These are phyloP conservation scores for Cryptococcus wingfieldii DNA, from an alignment of 1,284 basidiomycete species.

Conservation along the genomic window DNA sequence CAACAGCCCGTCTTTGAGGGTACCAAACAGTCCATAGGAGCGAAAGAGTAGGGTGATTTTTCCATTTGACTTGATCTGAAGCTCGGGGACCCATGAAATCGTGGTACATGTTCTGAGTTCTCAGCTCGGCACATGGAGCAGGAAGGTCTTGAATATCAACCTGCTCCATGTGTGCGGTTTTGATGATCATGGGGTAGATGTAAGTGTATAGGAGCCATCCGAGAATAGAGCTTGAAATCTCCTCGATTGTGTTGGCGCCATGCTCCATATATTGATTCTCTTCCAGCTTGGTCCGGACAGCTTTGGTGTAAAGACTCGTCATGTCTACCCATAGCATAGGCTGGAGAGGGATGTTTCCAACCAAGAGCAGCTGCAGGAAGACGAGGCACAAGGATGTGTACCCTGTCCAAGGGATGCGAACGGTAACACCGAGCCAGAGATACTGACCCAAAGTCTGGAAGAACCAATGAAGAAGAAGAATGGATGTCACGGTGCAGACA, in stretches of 20 bases:
- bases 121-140: slow-evolving; percentile 63
- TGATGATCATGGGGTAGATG: slow-evolving; percentile 71
- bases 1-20: slow-evolving; percentile 13
- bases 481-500: slow-evolving; percentile 11
- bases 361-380: slow-evolving; percentile 3
- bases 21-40: slow-evolving; percentile 24
- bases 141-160: slow-evolving; percentile 79
- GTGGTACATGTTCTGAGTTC: slow-evolving; percentile 26
- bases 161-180: slow-evolving; percentile 63
- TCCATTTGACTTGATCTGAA: slow-evolving; percentile 11
- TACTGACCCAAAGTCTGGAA: slow-evolving; percentile 22
- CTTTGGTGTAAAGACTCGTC: slow-evolving; percentile 22
- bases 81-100: slow-evolving; percentile 19
- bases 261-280: slow-evolving; percentile 1
- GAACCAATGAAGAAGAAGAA: slow-evolving; percentile 17
- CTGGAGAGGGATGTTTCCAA: slow-evolving; percentile 17
- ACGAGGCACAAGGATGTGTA: slow-evolving; percentile 12
- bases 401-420: slow-evolving; percentile 10
- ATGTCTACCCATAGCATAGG: slow-evolving; percentile 21
- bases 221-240: slow-evolving; percentile 54
- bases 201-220: slow-evolving; percentile 65
- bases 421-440: slow-evolving; percentile 8
- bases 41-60: slow-evolving; percentile 12
- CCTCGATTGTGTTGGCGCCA: slow-evolving; percentile 23
- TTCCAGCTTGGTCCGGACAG: slow-evolving; percentile 11